Evolutionary conservation across 2,329 filamentous ascomycete species (phyloP).

Genomic region (Arthrinium puccinioides): DNA sequence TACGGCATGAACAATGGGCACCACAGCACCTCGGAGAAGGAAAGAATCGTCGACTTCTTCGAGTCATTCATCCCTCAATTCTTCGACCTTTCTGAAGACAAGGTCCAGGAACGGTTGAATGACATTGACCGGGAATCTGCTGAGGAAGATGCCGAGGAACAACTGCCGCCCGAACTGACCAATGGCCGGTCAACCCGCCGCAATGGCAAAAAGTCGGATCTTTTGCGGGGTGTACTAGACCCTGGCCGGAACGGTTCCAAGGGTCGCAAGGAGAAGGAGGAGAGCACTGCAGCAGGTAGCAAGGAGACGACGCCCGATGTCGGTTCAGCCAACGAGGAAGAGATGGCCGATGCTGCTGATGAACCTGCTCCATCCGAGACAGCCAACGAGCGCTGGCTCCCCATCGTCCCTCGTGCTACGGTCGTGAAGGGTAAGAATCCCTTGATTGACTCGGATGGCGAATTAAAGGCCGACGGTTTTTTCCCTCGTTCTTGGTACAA

Average conservation of each 20-base stretch:
- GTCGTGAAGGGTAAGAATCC: conserved; percentile 47
- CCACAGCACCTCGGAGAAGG: conserved; percentile 65
- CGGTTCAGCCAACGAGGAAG: conserved; percentile 70
- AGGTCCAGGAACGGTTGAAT: conserved; percentile 57
- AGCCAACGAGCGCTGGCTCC: conserved; percentile 59
- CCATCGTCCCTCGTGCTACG: conserved; percentile 48
- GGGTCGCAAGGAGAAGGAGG: conserved; percentile 67
- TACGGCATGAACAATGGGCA: conserved; percentile 63
- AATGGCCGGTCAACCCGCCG: conserved; percentile 58
- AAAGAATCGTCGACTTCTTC: conserved; percentile 67
- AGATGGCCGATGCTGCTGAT: conserved; percentile 56
- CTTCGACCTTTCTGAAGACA: conserved; percentile 67
- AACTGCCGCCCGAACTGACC: conserved; percentile 62
- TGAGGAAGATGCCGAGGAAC: conserved; percentile 72
- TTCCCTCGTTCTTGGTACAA: conserved; percentile 79
- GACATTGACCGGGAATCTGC: conserved; percentile 64
- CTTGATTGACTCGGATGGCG: conserved; percentile 50
- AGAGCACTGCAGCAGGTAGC: conserved; percentile 69
- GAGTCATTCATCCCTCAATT: conserved; percentile 70
- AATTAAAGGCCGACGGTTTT: conserved; percentile 68
- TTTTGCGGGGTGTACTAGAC: conserved; percentile 82
- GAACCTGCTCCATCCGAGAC: conserved; percentile 54
- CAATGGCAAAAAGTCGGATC: conserved; percentile 68
- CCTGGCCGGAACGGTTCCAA: conserved; percentile 64
- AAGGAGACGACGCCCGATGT: conserved; percentile 86